Evolutionary conservation across 148 eudicot species (phyloP).

Genomic region (Gaultheria prostrata): DNA sequence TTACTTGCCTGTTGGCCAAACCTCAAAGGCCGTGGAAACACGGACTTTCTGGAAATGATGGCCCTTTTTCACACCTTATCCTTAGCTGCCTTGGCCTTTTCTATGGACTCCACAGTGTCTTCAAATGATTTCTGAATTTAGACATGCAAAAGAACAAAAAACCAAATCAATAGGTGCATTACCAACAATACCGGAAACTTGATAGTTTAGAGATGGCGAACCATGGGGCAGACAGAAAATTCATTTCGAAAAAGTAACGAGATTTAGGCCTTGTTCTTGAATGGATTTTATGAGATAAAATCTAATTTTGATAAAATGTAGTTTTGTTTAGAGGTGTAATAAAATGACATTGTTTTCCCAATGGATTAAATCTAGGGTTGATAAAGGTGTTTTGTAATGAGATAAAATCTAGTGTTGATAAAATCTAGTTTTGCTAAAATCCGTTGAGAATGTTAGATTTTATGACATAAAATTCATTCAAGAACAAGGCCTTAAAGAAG

Average conservation of each 20-base stretch:
- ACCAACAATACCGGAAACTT: neutral
- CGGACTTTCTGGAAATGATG: neutral
- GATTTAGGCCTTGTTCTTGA: too few species aligned
- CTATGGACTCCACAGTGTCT: constrained; percentile 30
- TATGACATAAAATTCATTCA: too few species aligned
- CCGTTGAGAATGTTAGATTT: too few species aligned
- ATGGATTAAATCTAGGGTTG: too few species aligned
- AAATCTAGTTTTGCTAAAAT: too few species aligned
- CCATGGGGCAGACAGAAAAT: neutral
- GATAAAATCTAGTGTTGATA: too few species aligned
- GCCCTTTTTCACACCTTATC: constrained; percentile 20
- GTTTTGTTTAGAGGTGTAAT: too few species aligned
- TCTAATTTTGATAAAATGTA: too few species aligned
- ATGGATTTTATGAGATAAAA: too few species aligned
- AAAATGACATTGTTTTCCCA: too few species aligned
- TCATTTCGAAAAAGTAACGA: neutral
- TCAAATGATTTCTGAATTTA: constrained; percentile 40
- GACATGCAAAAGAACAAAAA: neutral
- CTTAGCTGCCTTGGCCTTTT: constrained; percentile 26
- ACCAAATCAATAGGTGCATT: neutral
- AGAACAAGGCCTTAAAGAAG: too few species aligned
- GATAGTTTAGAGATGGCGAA: neutral
- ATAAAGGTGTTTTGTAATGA: too few species aligned
- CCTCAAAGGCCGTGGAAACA: constrained; percentile 4
- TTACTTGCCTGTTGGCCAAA: neutral